Evolutionary conservation across 2,329 filamentous ascomycete species (phyloP), one percentile per base, ranked within the genome.

Genomic region (Botrytis deweyae): DNA sequence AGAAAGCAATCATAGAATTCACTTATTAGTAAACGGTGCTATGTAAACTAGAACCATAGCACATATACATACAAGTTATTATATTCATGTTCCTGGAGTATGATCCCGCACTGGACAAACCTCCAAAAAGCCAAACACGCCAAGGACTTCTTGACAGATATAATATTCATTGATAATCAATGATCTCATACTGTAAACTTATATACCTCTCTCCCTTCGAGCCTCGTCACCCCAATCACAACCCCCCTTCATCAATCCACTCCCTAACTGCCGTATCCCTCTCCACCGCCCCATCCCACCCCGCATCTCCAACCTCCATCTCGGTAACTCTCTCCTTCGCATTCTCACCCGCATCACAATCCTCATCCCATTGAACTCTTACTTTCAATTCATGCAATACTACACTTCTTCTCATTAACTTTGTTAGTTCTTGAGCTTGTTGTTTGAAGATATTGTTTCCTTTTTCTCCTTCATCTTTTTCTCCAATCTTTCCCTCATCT

Each of bases 221-320:
- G 6, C 18, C 40, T 33, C 3, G 20, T 25, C 42, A 33, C 33
- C 18, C 33, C 25, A 9, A 42, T 68, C 49, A 68, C 36, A 68
- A 29, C 1, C 66, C 66, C 6, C 49, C 66, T 6, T 68, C 36
- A 5, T 55, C 49, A 68, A 78, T 68, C 44, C 65, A 61, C 67
- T 20, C 70, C 63, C 62, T 22, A 18, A 44, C 42, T 58, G 74
- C 59, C 64, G 42, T 40, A 49, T 72, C 20, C 36, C 73, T 38
- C 59, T 74, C 73, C 72, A 3, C 72, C 69, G 20, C 38, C 49
- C 76, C 29, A 29, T 63, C 40, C 29, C 33, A 36, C 78, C 80
- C 76, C 81, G 68, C 69, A 83, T 70, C 77, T 83, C 82, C 33
- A 81, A 82, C 73, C 80, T 80, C 76, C 83, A 78, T 69, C 75